These are phyloP conservation scores for Plicaturopsis crispa DNA, from an alignment of 768 basidiomycete species.

Conservation along the genomic window DNA sequence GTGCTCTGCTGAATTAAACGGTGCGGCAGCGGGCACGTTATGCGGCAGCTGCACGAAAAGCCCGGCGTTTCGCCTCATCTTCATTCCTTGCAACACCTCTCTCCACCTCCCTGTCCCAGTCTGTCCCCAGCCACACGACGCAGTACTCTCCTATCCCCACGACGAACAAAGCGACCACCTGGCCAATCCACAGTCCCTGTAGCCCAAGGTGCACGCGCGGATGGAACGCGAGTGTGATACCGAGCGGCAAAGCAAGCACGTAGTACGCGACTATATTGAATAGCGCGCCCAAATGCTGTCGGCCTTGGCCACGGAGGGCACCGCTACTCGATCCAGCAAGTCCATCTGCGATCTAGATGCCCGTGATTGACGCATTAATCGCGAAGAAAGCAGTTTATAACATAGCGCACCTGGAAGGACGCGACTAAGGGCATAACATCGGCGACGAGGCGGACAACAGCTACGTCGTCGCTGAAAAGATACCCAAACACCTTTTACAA, in stretches of 20 bases:
- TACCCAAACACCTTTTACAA: conserved; percentile 61
- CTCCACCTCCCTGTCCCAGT: conserved; percentile 39
- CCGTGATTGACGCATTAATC: no score
- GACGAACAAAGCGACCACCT: conserved; percentile 64
- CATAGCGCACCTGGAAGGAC: conserved; percentile 45
- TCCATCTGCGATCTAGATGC: conserved; percentile 39
- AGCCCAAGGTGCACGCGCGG: conserved; percentile 29
- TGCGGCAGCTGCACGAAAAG: neutral
- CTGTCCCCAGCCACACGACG: conserved; percentile 47
- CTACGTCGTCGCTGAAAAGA: conserved; percentile 58
- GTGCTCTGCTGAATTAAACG: no score
- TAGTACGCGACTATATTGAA: conserved; percentile 69
- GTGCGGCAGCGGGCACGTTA: no score
- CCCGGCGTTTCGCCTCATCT: conserved; percentile 22
- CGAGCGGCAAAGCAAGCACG: conserved; percentile 43
- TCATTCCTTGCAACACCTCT: conserved; percentile 30
- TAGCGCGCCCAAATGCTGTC: conserved; percentile 66
- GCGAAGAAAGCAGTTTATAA: neutral
- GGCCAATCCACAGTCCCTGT: conserved; percentile 51
- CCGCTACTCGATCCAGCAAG: conserved; percentile 44
- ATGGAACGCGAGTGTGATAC: conserved; percentile 42
- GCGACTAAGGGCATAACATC: conserved; percentile 47
- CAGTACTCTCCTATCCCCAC: conserved; percentile 65
- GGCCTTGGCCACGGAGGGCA: conserved; percentile 37
- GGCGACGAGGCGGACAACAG: conserved; percentile 41